These are phyloP conservation scores for Termitomyces heimii DNA, from an alignment of 768 basidiomycete species.

Conservation along the genomic window DNA sequence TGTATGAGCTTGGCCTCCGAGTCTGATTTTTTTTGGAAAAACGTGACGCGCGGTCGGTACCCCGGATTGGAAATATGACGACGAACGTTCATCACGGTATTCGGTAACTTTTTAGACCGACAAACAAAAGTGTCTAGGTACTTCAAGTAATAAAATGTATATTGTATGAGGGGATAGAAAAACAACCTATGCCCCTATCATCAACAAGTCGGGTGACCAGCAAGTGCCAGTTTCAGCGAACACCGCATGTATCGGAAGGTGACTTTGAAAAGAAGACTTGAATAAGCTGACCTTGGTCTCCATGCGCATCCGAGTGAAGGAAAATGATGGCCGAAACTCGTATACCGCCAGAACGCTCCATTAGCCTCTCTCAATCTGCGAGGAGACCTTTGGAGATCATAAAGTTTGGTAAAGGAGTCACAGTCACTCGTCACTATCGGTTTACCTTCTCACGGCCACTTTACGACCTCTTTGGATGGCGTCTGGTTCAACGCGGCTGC, in stretches of 20 bases:
- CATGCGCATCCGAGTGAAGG: background rate
- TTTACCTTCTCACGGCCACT: conserved; percentile 3
- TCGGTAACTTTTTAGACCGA: background rate
- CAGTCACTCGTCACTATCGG: background rate
- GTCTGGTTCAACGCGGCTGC: conserved; percentile 45
- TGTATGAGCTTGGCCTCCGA: background rate
- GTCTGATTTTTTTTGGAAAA: background rate
- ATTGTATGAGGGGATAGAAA: background rate
- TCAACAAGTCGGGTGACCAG: background rate
- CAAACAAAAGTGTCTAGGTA: background rate
- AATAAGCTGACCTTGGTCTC: background rate
- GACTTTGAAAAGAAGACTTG: background rate
- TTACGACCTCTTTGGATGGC: conserved; percentile 30
- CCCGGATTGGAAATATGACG: background rate
- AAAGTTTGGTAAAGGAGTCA: background rate
- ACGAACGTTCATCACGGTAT: conserved; percentile 4
- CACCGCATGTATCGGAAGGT: background rate
- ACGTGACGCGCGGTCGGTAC: background rate
- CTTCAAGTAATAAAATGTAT: background rate
- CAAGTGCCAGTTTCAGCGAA: background rate
- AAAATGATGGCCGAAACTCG: background rate
- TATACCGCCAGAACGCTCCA: background rate
- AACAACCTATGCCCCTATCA: background rate
- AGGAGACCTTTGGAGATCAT: no score
- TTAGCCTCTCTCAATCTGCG: background rate